These are phyloP conservation scores for Cenchrus fungigraminus DNA, from an alignment of 176 grass and related monocot genomes.

Conservation along the genomic window DNA sequence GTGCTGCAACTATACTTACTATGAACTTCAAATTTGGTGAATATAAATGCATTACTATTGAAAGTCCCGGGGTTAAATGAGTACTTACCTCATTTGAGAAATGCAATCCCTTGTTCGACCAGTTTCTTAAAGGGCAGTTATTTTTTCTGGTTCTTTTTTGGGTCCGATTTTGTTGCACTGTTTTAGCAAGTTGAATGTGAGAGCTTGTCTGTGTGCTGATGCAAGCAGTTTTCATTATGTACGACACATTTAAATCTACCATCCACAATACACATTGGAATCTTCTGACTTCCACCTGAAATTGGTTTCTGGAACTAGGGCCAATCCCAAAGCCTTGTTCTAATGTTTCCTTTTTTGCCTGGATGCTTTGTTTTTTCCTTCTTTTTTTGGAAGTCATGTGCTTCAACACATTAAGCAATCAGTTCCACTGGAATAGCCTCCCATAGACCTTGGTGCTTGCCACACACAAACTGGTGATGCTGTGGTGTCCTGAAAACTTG, in stretches of 20 bases:
- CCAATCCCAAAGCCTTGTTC: neutral
- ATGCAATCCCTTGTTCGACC: neutral
- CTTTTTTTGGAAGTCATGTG: neutral
- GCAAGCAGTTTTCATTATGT: neutral
- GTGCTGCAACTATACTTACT: neutral
- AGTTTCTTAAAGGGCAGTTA: conserved; percentile 1
- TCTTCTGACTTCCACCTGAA: conserved; percentile 19
- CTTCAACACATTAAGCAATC: neutral
- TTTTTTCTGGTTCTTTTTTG: neutral
- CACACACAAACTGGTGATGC: neutral
- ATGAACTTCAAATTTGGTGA: neutral
- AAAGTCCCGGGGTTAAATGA: neutral
- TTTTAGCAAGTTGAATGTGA: conserved; percentile 22
- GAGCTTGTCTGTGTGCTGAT: conserved; percentile 5
- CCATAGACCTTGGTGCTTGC: conserved; percentile 16
- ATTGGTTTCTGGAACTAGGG: conserved; percentile 8
- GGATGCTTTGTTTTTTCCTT: neutral
- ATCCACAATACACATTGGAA: conserved; percentile 7
- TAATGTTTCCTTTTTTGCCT: neutral
- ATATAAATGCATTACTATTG: conserved; percentile 31
- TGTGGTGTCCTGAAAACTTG: conserved; percentile 27
- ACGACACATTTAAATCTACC: conserved; percentile 19
- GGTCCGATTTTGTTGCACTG: neutral
- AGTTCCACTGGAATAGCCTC: conserved; percentile 5
- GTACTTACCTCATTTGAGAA: neutral